Evolutionary conservation across 2,329 filamentous ascomycete species (phyloP), one percentile per base, ranked within the genome.

Genomic region (Claviceps humidiphila): DNA sequence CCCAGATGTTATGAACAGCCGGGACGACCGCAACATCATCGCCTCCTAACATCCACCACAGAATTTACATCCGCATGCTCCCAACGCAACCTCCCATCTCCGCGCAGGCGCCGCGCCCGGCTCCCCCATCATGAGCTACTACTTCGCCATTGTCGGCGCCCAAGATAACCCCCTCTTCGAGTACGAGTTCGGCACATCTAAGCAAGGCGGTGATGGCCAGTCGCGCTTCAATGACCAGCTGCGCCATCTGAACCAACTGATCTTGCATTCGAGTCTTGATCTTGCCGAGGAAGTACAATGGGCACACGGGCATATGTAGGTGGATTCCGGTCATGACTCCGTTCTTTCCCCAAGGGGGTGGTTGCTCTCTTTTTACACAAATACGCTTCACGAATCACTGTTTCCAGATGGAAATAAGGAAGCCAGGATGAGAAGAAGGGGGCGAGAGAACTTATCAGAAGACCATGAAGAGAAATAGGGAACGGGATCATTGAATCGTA

Each of bases 221-320:
- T 80, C 91, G 55, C 86, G 87, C 64, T 97, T 96, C 75, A 81
- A 80, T 54, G 87, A 95, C 58, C 84, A 94, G 63, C 86, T 91
- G 51, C 83, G 88, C 57, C 88, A 95, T 68, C 85, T 96, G 76
- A 96, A 96, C 72, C 93, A 96, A 69, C 97, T 98, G 73, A 89
- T 97, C 65, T 82, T 95, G 37, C 91, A 98, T 72, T 90, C 88
- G 60, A 87, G 87, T 58, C 75, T 98, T 53, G 93, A 98, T 68
- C 88, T 97, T 46, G 87, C 95, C 50, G 93, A 98, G 71, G 93
- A 98, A 69, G 82, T 91, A 34, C 93, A 97, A 71, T 98, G 93
- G 91, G 85, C 82, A 6, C 87, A 76, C 56, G 86, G 87, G 4
- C 84, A 87, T 60, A 85, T 95, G 89, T 94, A 72, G 57, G 75